Conservation (phyloP, 2,329 filamentous ascomycete species). For the Davidsoniella australis region DNA sequence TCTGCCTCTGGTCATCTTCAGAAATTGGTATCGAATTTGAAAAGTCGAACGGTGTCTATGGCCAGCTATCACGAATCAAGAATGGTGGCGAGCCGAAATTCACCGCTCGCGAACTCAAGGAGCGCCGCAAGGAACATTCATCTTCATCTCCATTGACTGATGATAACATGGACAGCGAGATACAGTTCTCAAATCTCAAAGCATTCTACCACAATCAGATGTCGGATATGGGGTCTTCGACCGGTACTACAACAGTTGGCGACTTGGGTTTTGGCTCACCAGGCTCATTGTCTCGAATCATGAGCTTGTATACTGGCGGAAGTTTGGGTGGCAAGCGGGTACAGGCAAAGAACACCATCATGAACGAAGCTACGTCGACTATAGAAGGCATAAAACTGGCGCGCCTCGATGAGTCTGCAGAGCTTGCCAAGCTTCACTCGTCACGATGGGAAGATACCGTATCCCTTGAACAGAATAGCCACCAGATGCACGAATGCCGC, state of each 20-base stretch:
- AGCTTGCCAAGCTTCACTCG: conserved; percentile 40
- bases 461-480: conserved; percentile 30
- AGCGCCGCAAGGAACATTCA: conserved; percentile 31
- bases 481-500: conserved; percentile 33
- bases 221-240: conserved; percentile 38
- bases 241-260: conserved; percentile 21
- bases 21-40: conserved; percentile 86
- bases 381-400: conserved; percentile 56
- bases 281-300: conserved; percentile 68
- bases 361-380: conserved; percentile 60
- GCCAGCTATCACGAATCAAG: conserved; percentile 57
- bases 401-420: conserved; percentile 41
- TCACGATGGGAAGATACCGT: conserved; percentile 48
- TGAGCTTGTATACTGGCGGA: conserved; percentile 69
- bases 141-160: conserved; percentile 20
- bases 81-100: conserved; percentile 38
- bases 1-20: conserved; percentile 82
- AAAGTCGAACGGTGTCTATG: conserved; percentile 70
- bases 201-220: conserved; percentile 72
- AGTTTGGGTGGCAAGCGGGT: conserved; percentile 45
- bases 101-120: conserved; percentile 33
- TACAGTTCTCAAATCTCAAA: conserved; percentile 58
- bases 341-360: conserved; percentile 49
- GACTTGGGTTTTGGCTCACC: conserved; percentile 56
- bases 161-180: conserved; percentile 40